These are phyloP conservation scores for Onygena corvina DNA, from an alignment of 2,329 filamentous ascomycete species.

Conservation along the genomic window DNA sequence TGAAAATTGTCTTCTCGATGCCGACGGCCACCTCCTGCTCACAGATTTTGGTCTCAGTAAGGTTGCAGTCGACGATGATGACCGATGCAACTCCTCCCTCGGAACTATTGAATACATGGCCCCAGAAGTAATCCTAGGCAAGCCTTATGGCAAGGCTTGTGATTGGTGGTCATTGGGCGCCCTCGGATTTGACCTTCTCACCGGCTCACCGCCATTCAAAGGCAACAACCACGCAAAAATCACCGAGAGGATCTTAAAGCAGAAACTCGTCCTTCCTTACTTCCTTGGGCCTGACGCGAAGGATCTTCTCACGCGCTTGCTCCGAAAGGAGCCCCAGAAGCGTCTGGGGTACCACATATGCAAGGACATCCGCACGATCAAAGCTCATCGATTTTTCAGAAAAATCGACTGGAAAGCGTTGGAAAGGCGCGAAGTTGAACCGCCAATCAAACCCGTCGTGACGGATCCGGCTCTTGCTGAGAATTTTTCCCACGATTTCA, in stretches of 20 bases:
- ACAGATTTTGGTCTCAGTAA: constrained; percentile 97
- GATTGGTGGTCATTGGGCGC: constrained; percentile 99
- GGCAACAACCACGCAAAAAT: constrained; percentile 90
- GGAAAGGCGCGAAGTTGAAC: constrained; percentile 66
- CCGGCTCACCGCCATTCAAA: constrained; percentile 79
- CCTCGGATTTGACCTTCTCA: constrained; percentile 82
- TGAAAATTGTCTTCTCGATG: constrained; percentile 88
- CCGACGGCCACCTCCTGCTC: constrained; percentile 80
- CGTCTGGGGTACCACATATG: constrained; percentile 79
- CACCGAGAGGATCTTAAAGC: constrained; percentile 87
- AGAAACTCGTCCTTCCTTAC: constrained; percentile 80
- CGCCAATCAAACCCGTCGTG: constrained; percentile 85
- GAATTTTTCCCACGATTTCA: constrained; percentile 93
- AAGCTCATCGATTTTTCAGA: constrained; percentile 90
- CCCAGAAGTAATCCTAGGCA: constrained; percentile 78
- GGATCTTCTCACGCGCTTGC: constrained; percentile 75
- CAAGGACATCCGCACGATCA: constrained; percentile 73
- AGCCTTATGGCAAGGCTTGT: constrained; percentile 83
- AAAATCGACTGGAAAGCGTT: constrained; percentile 92
- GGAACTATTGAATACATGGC: constrained; percentile 99
- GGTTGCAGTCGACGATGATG: constrained; percentile 62
- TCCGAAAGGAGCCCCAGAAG: constrained; percentile 87
- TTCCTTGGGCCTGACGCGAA: constrained; percentile 86
- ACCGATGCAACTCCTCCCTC: constrained; percentile 73
- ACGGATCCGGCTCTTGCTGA: constrained; percentile 92